Conservation (phyloP, 2,329 filamentous ascomycete genomes). For the Penicillium griseofulvum region DNA sequence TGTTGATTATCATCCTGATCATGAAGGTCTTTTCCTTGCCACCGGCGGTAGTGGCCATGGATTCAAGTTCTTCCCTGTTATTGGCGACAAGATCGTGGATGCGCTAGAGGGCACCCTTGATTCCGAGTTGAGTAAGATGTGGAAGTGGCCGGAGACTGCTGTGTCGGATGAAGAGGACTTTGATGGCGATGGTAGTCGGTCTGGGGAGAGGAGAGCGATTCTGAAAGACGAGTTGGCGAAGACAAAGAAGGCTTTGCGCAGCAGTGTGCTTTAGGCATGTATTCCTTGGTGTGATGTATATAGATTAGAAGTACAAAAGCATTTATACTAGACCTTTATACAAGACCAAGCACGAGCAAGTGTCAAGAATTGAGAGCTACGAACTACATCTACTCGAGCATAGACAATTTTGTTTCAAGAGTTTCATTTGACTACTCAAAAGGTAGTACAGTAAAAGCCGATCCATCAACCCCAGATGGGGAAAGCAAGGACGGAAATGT, state of each 20-base stretch:
- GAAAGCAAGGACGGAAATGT: constrained; percentile 15
- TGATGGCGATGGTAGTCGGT: constrained; percentile 40
- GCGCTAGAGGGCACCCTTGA: constrained; percentile 46
- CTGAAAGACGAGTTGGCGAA: constrained; percentile 41
- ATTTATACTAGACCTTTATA: background rate
- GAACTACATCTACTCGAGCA: background rate
- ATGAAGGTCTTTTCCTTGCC: constrained; percentile 50
- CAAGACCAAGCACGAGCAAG: background rate
- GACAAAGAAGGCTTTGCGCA: constrained; percentile 23
- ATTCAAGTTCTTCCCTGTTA: constrained; percentile 54
- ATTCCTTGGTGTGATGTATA: background rate
- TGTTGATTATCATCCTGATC: constrained; percentile 65
- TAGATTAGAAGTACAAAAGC: background rate
- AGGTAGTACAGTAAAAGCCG: constrained; percentile 18
- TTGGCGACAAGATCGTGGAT: constrained; percentile 53
- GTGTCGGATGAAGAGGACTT: constrained; percentile 23
- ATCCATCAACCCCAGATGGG: constrained; percentile 7
- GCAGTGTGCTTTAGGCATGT: constrained; percentile 23
- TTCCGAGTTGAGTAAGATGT: constrained; percentile 41
- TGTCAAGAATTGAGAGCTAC: background rate
- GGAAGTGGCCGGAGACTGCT: constrained; percentile 39
- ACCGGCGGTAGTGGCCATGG: constrained; percentile 55
- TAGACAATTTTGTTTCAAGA: background rate
- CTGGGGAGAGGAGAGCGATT: constrained; percentile 35
- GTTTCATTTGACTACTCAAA: constrained; percentile 13